Conservation (phyloP, 2,329 filamentous ascomycete genomes). For the Lasiodiplodia gonubiensis region DNA sequence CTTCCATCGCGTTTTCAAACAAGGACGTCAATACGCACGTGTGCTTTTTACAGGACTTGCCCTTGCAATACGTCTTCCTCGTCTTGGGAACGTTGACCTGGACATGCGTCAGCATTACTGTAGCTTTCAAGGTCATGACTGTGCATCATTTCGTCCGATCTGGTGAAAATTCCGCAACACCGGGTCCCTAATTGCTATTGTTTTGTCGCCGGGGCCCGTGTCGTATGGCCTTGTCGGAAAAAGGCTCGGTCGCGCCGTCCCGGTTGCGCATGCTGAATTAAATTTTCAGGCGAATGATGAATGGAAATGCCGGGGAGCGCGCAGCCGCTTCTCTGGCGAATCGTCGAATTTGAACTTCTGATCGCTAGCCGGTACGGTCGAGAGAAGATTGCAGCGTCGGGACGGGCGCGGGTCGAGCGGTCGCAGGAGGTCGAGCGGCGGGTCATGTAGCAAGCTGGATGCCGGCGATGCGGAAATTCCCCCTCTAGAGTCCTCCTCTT, state of each 20-base stretch:
- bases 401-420: neutral
- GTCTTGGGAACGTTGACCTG: conserved; percentile 99
- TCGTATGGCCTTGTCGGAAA: neutral
- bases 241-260: neutral
- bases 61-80: conserved; percentile 96
- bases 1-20: conserved; percentile 52
- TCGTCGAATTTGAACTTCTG: neutral
- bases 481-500: neutral
- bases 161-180: neutral
- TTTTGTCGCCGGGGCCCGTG: neutral
- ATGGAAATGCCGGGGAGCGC: neutral
- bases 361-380: neutral
- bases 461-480: neutral
- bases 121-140: neutral
- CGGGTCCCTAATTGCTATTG: neutral
- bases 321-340: neutral
- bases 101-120: conserved; percentile 12
- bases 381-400: neutral
- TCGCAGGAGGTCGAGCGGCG: neutral
- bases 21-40: neutral
- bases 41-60: conserved; percentile 80
- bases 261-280: neutral
- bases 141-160: neutral
- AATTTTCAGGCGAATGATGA: neutral
- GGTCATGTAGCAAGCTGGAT: conserved; percentile 5